Base-by-base conservation (phyloP, 257 asterid genomes). In the Petunia secreta region DNA sequence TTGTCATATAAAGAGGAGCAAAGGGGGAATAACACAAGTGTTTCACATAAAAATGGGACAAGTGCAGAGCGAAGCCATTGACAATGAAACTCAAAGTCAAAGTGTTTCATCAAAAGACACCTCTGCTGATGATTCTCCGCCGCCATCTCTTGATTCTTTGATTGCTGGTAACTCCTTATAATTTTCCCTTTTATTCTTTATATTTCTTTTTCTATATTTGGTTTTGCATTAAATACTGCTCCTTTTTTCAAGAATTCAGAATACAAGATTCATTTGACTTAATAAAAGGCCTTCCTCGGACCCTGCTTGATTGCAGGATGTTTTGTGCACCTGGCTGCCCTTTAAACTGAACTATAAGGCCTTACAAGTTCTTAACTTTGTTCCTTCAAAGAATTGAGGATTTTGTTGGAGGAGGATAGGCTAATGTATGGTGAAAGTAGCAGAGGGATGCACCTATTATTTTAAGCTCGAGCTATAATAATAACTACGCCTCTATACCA, bases 91-190 rank as follows among this genome's bases (percentile, higher is more conserved):
- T 50, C 15, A 63, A n/a, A 41, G 64, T 2, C n/a, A 25, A 25
- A 25, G 25, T 25, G 25, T 25, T 25, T 25, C 25, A 25, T 25
- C 60, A 50, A n/a, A 77, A 43, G 5, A 83, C 50, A 13, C 85
- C 36, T 64, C 91, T 62, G 39, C 78, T 9, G 8, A 85, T 7
- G 77, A 75, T 15, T 44, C 87, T 15, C 59, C 84, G 9, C 80
- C 79, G 50, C 84, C 90, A n/a, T 89, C 97, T 37, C 89, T 91
- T 2, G 97, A 90, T 86, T 90, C 92, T 8, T 86, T 90, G 48
- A 85, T 93, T 52, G 89, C 95, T 54, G 86, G 86, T 75, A 36
- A 37, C 48, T 63, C 6, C 44, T 5, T 50, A 25, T 25, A n/a
- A 39, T 55, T 57, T 10, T 7, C 1, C 37, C 2, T 13, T 25